phyloP scores from a whole-genome alignment of 495 filamentous ascomycete genomes.

The Aspergillus cavernicola region DNA sequence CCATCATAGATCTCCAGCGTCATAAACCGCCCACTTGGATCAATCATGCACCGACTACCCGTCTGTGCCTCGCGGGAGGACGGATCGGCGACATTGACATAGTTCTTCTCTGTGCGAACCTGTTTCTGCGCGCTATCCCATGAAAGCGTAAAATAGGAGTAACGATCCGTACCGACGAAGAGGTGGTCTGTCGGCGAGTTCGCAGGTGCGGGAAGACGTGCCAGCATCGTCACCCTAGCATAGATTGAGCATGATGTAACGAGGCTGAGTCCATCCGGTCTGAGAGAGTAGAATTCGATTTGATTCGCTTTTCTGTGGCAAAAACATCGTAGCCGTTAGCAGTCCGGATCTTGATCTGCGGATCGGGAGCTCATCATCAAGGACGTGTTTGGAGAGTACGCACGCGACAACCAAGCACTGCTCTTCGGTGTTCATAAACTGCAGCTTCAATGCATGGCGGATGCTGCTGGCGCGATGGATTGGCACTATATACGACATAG shows the following conservation, averaged over 20 bases:
- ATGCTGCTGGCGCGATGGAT: conserved; percentile 91
- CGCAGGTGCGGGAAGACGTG: conserved; percentile 67
- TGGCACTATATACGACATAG: conserved; percentile 94
- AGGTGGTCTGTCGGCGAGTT: conserved; percentile 76
- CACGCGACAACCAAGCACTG: conserved; percentile 87
- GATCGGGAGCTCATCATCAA: background rate
- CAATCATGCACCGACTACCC: conserved; percentile 72
- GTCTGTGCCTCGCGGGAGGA: conserved; percentile 74
- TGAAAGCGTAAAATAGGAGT: conserved; percentile 80
- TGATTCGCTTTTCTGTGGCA: conserved; percentile 77
- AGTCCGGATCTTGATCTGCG: background rate
- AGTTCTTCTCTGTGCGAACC: conserved; percentile 65
- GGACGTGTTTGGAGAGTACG: conserved; percentile 25
- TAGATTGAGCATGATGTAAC: conserved; percentile 65
- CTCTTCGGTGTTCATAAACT: conserved; percentile 67
- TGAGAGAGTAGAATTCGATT: conserved; percentile 74
- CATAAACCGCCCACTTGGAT: conserved; percentile 78
- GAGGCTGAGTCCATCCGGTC: conserved; percentile 56
- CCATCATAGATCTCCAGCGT: conserved; percentile 87
- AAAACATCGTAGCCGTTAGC: conserved; percentile 8
- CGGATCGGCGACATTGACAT: conserved; percentile 71
- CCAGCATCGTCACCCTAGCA: conserved; percentile 81
- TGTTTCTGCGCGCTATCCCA: conserved; percentile 67
- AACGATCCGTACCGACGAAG: conserved; percentile 87
- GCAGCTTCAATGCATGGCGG: conserved; percentile 77